Conservation (phyloP, 1,284 basidiomycete genomes). For the Malassezia dermatis region DNA sequence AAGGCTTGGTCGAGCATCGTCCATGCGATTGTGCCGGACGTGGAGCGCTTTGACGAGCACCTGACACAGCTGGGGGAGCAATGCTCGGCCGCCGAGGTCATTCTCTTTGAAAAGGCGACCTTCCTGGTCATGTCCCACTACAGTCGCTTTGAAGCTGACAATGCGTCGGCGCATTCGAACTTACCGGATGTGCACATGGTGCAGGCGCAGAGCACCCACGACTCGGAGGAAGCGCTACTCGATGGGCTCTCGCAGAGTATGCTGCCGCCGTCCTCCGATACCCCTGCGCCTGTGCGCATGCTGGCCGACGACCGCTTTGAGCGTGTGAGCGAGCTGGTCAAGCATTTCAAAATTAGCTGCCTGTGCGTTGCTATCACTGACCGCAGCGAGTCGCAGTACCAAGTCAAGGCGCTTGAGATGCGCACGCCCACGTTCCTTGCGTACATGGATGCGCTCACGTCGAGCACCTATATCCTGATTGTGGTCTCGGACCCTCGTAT, state of each 20-base stretch:
- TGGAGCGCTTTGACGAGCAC: constrained; percentile 73
- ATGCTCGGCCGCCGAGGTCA: constrained; percentile 80
- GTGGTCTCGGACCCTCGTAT: constrained; percentile 77
- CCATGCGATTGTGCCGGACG: constrained; percentile 89
- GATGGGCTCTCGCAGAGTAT: constrained; percentile 5
- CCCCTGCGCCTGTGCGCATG: constrained; percentile 21
- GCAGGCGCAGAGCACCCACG: background rate
- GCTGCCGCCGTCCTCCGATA: constrained; percentile 49
- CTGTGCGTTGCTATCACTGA: constrained; percentile 46
- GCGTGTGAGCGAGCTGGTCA: constrained; percentile 87
- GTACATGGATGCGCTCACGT: constrained; percentile 85
- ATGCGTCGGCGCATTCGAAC: background rate
- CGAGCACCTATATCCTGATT: constrained; percentile 85
- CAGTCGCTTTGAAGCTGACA: background rate
- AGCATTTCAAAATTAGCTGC: constrained; percentile 84
- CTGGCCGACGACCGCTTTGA: constrained; percentile 78
- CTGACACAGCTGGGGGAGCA: constrained; percentile 72
- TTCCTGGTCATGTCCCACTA: constrained; percentile 73
- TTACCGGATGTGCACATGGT: background rate
- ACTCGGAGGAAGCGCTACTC: constrained; percentile 6
- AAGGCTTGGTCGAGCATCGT: constrained; percentile 99
- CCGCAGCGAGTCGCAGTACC: constrained; percentile 24
- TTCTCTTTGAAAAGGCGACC: constrained; percentile 91
- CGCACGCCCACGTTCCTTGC: constrained; percentile 59
- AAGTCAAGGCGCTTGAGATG: constrained; percentile 45